Evolutionary conservation across 2,329 filamentous ascomycete species (phyloP).

Genomic region (Exophiala dermatitidis): DNA sequence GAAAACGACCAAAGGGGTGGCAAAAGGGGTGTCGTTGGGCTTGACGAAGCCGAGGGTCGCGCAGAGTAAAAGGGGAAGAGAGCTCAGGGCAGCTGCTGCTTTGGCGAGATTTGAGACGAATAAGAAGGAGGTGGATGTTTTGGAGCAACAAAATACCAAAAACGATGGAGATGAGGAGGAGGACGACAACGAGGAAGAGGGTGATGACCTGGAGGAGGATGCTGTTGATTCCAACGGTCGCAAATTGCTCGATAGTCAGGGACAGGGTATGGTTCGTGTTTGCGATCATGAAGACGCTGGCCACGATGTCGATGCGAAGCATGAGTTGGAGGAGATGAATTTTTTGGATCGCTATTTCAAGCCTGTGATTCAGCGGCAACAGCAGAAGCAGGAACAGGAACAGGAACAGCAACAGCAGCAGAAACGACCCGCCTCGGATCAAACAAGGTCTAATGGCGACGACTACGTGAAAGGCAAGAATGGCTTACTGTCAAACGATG

Average conservation of each 20-base stretch:
- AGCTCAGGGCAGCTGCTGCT: constrained; percentile 69
- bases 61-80: constrained; percentile 64
- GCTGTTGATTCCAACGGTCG: constrained; percentile 59
- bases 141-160: constrained; percentile 7
- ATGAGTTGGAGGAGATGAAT: constrained; percentile 62
- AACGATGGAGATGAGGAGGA: constrained; percentile 30
- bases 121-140: constrained; percentile 30
- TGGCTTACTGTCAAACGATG: not conserved
- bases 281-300: constrained; percentile 61
- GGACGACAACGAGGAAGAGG: constrained; percentile 32
- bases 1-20: too few species aligned
- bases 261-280: constrained; percentile 62
- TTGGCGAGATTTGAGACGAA: constrained; percentile 60
- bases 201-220: constrained; percentile 41
- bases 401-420: not conserved
- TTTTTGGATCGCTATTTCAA: constrained; percentile 34
- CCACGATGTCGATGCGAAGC: constrained; percentile 49
- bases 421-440: not conserved
- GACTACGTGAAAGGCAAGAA: not conserved
- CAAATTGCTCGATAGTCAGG: constrained; percentile 58
- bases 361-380: not conserved
- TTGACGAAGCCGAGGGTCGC: constrained; percentile 64
- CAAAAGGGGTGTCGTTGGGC: constrained; percentile 43
- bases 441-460: not conserved
- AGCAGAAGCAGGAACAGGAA: not conserved